Evolutionary conservation across 768 basidiomycete genomes (phyloP).

Genomic region (Podaxis pistillaris): DNA sequence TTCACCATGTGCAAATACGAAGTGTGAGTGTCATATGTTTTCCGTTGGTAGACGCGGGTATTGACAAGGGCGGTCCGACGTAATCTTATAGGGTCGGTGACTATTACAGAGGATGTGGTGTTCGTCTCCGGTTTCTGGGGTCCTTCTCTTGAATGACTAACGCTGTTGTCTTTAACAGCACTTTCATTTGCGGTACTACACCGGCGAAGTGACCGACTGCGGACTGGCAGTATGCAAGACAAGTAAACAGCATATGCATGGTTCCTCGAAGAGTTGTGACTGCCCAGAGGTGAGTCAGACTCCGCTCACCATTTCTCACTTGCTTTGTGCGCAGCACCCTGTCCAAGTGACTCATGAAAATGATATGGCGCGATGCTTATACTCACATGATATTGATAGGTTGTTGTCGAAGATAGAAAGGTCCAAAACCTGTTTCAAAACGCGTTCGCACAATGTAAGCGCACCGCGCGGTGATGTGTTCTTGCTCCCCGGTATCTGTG

Average conservation of each 20-base stretch:
- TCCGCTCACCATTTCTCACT: too few species aligned
- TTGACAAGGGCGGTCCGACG: background rate
- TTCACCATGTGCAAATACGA: conserved; percentile 34
- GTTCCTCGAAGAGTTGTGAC: conserved; percentile 38
- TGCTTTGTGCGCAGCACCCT: background rate
- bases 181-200: conserved; percentile 49
- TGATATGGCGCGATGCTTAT: background rate
- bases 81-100: conserved; percentile 39
- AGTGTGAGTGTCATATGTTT: conserved; percentile 24
- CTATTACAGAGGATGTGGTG: conserved; percentile 50
- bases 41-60: background rate
- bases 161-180: conserved; percentile 30
- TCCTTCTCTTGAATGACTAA: background rate
- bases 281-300: conserved; percentile 37
- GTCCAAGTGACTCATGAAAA: conserved; percentile 1
- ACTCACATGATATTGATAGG: conserved; percentile 22
- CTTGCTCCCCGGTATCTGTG: background rate
- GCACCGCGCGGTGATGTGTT: conserved; percentile 29
- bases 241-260: conserved; percentile 42
- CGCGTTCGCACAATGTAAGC: conserved; percentile 39
- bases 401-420: conserved; percentile 39
- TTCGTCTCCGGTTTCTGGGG: conserved; percentile 24
- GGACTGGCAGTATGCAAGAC: conserved; percentile 35
- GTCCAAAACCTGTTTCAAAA: conserved; percentile 49
- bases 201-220: conserved; percentile 43